Evolutionary conservation across 192 early-diverging fungal genomes (phyloP), one percentile per base, ranked within the genome.

Genomic region (Gaertneriomyces semiglobifer): DNA sequence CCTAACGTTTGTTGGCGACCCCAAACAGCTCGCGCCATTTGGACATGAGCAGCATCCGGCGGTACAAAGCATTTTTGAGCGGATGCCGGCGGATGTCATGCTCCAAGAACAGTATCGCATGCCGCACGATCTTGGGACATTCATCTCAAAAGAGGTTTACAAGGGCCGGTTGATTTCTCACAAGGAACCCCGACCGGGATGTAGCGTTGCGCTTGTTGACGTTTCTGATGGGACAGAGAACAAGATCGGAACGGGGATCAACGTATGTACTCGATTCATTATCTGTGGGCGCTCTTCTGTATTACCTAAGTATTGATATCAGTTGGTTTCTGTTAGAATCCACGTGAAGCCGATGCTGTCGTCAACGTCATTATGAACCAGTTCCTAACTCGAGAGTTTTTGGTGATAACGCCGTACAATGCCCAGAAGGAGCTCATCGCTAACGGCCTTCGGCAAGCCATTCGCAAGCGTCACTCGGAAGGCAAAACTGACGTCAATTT

Each of bases 11-110:
- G 51, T 64, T 6, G 62, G 62, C 19, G 62, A 64, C 38, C 62
- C 62, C 51, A 64, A 64, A 41, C 62, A 64, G 51, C 62, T 64
- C 25, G 62, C 62, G 19, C 62, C 62, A 7, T 64, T 53, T 4
- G 62, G 62, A 39, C 52, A 53, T 46, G 62, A 64, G 42, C 48
- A 50, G 62, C 62, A 64, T 42, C 62, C 62, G 5, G 62, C 48
- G 1, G 62, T 64, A 10, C 18, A 64, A 46, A 64, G 62, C 51
- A 51, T 64, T 51, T 64, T 64, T 40, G 62, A 64, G 51, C 43
- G 47, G 25, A 19, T 64, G 16, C 47, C 18, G 19, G 20, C 19
- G 19, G 62, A 53, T 64, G 62, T 53, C 20, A 64, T 64, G 62
- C 62, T 64, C n/a, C 50, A 64, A 1, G 40, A 18, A 19, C 62